Conservation (phyloP, 2,329 filamentous ascomycete genomes). For the Colletotrichum musicola region DNA sequence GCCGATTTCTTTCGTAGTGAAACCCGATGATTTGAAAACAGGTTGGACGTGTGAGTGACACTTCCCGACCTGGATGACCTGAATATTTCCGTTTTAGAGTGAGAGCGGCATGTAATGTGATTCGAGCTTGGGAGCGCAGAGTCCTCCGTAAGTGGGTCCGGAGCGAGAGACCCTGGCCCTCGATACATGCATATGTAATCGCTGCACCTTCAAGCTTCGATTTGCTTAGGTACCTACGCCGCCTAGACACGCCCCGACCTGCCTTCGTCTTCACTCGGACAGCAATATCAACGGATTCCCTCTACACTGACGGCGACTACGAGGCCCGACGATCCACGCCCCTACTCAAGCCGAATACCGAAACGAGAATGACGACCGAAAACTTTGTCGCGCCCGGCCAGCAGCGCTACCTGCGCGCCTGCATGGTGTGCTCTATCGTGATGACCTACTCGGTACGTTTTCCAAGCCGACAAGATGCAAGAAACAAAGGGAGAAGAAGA, state of each 20-base stretch:
- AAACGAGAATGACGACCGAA: constrained; percentile 54
- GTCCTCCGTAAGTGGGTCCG: constrained; percentile 7
- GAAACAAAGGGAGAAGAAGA: constrained; percentile 24
- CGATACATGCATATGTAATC: constrained; percentile 17
- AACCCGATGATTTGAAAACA: too few relatives aligned
- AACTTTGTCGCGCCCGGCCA: constrained; percentile 81
- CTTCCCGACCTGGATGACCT: background rate
- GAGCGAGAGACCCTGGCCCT: background rate
- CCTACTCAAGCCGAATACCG: background rate
- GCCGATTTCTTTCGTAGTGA: too few relatives aligned
- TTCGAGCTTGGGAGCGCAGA: constrained; percentile 23
- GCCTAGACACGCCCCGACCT: background rate
- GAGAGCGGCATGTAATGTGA: constrained; percentile 30
- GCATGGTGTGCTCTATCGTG: constrained; percentile 98
- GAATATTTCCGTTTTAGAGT: background rate
- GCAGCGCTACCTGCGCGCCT: constrained; percentile 90
- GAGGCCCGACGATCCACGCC: too few relatives aligned
- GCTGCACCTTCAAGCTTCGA: background rate
- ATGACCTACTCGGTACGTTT: constrained; percentile 78
- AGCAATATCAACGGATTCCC: background rate
- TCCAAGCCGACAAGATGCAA: background rate
- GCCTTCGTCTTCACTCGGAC: background rate
- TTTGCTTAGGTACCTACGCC: background rate
- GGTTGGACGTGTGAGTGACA: too few relatives aligned
- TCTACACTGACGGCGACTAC: background rate